Evolutionary conservation across 139 green algal genomes (phyloP).

Genomic region (Desmodesmus armatus): DNA sequence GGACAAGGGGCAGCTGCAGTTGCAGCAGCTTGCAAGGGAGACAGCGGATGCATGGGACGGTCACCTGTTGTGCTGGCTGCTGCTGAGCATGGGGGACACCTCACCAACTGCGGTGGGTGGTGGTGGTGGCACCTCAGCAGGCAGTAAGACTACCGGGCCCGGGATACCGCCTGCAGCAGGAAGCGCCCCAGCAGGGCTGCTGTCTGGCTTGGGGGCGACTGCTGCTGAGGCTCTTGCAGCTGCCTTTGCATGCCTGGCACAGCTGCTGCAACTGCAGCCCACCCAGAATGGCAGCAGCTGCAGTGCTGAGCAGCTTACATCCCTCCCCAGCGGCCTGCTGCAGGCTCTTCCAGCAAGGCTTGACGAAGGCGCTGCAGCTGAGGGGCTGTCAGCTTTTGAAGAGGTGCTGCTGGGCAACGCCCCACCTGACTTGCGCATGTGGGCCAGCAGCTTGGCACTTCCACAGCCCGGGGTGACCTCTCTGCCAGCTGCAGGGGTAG

Average conservation of each 20-base stretch:
- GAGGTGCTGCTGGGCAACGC: too few relatives aligned
- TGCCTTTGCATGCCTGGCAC: neutral
- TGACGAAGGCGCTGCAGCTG: too few relatives aligned
- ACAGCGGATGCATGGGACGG: conserved; percentile 28
- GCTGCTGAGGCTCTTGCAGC: neutral
- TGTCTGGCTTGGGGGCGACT: neutral
- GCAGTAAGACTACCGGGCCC: neutral
- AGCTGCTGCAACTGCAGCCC: neutral
- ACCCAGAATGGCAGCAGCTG: neutral
- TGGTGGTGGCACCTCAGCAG: too few relatives aligned
- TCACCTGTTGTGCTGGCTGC: conserved; percentile 12
- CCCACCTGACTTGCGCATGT: too few relatives aligned
- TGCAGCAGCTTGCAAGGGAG: neutral
- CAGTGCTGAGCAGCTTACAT: too few relatives aligned
- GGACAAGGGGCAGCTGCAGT: too few relatives aligned
- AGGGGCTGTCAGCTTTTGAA: too few relatives aligned
- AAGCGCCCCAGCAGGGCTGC: neutral
- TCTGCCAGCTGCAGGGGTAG: too few relatives aligned
- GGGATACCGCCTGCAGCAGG: neutral
- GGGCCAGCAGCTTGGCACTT: too few relatives aligned
- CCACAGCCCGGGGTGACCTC: too few relatives aligned
- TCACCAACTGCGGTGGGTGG: neutral
- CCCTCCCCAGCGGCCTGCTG: too few relatives aligned
- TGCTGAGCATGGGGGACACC: neutral
- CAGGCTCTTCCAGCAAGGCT: too few relatives aligned